Percentiles rank a stretch among this genome's conserved stretches.
phyloP scores from a whole-genome alignment of 2,329 filamentous ascomycete genomes.

The Emericellopsis atlantica region DNA sequence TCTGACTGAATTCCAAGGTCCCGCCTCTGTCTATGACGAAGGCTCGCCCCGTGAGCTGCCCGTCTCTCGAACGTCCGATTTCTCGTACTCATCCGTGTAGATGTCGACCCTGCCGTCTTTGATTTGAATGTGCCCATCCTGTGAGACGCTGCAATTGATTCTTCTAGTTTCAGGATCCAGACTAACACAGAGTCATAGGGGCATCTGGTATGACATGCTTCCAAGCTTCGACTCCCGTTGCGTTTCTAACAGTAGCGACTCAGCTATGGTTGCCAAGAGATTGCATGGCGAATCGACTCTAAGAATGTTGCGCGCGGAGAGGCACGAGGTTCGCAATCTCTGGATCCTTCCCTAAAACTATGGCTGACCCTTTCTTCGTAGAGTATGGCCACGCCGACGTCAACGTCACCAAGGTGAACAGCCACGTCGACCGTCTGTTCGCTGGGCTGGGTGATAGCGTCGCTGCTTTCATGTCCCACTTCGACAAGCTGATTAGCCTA shows the following conservation, averaged over 20 bases:
- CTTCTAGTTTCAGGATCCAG: not conserved
- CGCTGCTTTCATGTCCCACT: slow-evolving; percentile 71
- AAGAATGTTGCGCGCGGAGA: slow-evolving; percentile 39
- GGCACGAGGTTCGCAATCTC: slow-evolving; percentile 23
- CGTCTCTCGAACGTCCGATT: not conserved
- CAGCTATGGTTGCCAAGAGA: slow-evolving; percentile 50
- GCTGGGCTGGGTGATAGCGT: slow-evolving; percentile 47
- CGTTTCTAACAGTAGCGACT: slow-evolving; percentile 12
- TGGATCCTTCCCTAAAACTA: not conserved
- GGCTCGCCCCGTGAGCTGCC: slow-evolving; percentile 41
- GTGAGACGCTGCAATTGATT: slow-evolving; percentile 2
- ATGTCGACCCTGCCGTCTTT: slow-evolving; percentile 73
- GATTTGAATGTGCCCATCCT: slow-evolving; percentile 21
- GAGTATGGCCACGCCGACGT: slow-evolving; percentile 64
- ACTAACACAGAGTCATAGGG: slow-evolving; percentile 9
- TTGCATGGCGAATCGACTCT: slow-evolving; percentile 53
- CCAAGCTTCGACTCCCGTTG: not conserved
- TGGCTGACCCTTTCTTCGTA: slow-evolving; percentile 1
- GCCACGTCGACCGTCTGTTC: slow-evolving; percentile 69
- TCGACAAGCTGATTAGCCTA: slow-evolving; percentile 68
- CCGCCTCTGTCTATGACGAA: slow-evolving; percentile 68
- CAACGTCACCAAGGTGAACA: slow-evolving; percentile 41
- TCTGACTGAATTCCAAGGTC: slow-evolving; percentile 15
- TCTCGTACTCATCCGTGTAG: slow-evolving; percentile 9
- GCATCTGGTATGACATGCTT: slow-evolving; percentile 4